Base-by-base conservation (phyloP, 192 early-diverging fungal genomes). In the Pilaira anomala region DNA sequence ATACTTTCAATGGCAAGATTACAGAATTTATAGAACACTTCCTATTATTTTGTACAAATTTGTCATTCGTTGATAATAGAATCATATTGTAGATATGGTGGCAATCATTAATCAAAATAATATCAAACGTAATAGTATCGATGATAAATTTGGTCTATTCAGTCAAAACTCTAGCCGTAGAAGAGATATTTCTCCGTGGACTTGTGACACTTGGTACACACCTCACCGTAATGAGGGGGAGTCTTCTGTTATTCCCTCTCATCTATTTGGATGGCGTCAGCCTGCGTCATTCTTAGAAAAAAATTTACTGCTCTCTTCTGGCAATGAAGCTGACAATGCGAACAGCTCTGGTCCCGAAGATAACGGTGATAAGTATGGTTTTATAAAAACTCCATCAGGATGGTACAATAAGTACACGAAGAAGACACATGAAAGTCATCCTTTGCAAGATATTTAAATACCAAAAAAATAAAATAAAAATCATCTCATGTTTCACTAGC, bases 1-100 rank as follows among this genome's bases (percentile, higher is more conserved):
- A 49, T 49, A 48, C 46, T 48, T 48, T 48, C 46, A 48, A 48
- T 48, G 46, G 46, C 46, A 48, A 48, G 46, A 48, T 48, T 48
- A 48, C 46, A 48, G 46, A 48, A 48, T 48, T 48, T 48, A 48
- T 48, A 48, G 46, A 48, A 22, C 48, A 49, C 22, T 49, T 49
- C 48, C 48, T 49, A 25, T 22, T 49, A 49, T 25, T 49, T 49
- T 49, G 46, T 48, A 48, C 46, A 48, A 22, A 49, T 49, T 49
- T 25, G 21, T 49, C 48, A 25, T 22, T 49, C 22, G 22, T 49
- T 25, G 5, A 49, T 49, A 25, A 49, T 49, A 49, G 48, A 49
- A 49, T 49, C 48, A 49, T 49, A 49, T 49, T 24, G 22, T 25
- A 25, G 22, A 49, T 25, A 25, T 49, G 48, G 48, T 25, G 11